Conservation (phyloP, 2,329 filamentous ascomycete genomes). For the Colletotrichum echinochloae region DNA sequence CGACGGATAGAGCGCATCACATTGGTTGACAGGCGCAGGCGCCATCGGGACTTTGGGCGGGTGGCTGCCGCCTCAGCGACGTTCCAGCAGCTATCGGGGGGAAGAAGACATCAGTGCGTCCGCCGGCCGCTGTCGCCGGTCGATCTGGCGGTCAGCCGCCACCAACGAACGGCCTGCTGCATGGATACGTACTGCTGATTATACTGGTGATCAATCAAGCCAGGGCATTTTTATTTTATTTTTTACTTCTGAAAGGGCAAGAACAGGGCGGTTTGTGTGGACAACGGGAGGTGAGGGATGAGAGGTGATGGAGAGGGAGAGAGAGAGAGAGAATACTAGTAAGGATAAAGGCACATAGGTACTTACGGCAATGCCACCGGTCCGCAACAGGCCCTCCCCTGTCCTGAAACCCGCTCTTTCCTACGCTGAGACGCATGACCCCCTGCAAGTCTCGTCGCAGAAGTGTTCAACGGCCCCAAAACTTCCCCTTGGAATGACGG, state of each 20-base stretch:
- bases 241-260: background rate
- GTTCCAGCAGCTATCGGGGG: slow-evolving; percentile 20
- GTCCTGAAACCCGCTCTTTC: slow-evolving; percentile 42
- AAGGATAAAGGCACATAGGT: slow-evolving; percentile 1
- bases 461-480: slow-evolving; percentile 10
- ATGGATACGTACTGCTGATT: background rate
- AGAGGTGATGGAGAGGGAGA: background rate
- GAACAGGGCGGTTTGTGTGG: background rate
- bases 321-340: background rate
- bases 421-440: slow-evolving; percentile 39
- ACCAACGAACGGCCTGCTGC: background rate
- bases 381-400: slow-evolving; percentile 27
- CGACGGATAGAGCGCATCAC: background rate
- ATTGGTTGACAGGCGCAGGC: slow-evolving; percentile 9
- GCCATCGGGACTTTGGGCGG: background rate
- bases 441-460: slow-evolving; percentile 40
- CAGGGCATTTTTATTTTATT: background rate
- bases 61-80: slow-evolving; percentile 21
- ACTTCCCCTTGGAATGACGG: slow-evolving; percentile 16
- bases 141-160: slow-evolving; percentile 5
- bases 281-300: background rate
- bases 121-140: slow-evolving; percentile 11
- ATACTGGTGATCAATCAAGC: background rate
- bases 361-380: background rate
- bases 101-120: slow-evolving; percentile 14